Base-by-base conservation (phyloP, 2,329 filamentous ascomycete genomes). In the Microsporum audouinii region DNA sequence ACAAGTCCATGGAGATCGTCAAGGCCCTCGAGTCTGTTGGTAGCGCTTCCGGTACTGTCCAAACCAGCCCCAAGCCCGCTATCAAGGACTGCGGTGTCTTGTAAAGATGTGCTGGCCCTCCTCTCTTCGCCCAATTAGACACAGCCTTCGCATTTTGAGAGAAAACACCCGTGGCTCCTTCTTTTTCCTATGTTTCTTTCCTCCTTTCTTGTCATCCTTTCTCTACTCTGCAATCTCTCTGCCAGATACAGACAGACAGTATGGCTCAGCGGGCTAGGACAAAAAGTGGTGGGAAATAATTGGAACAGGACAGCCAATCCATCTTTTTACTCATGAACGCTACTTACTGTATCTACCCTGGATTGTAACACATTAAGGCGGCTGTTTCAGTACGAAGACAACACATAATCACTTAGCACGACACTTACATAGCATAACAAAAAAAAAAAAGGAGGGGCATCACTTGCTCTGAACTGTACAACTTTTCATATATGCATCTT, bases 1-100 rank as follows among this genome's bases (percentile, higher is more conserved):
- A 70, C 3, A 75, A 77, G 55, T 83, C 80, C 68, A 77, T 80
- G 73, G 71, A 77, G 64, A 70, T 83, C 63, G 80, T 87, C 72
- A 79, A 79, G 74, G 76, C 79, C 65, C 81, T 87, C 65, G 84
- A 87, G 78, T 76, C 77, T 59, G 78, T 79, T 68, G 84, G 84
- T 68, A 80, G 75, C 74, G 73, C 71, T 71, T 78, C 75, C 63
- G 84, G 84, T 62, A 57, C 71, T 60, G 66, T 77, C 67, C 79
- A 80, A 75, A 79, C 79, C 72, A 71, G 74, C 72, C 73, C 78
- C 73, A 78, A 79, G 70, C 82, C 82, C 62, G 80, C 77, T 70
- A 85, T 85, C 69, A 73, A 78, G 63, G 72, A 73, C 65, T 73
- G 74, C 66, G 82, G 82, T 70, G 73, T 75, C 68, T 59, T 68